Conservation (phyloP, 2,329 filamentous ascomycete species). For the Phoma sp. region DNA sequence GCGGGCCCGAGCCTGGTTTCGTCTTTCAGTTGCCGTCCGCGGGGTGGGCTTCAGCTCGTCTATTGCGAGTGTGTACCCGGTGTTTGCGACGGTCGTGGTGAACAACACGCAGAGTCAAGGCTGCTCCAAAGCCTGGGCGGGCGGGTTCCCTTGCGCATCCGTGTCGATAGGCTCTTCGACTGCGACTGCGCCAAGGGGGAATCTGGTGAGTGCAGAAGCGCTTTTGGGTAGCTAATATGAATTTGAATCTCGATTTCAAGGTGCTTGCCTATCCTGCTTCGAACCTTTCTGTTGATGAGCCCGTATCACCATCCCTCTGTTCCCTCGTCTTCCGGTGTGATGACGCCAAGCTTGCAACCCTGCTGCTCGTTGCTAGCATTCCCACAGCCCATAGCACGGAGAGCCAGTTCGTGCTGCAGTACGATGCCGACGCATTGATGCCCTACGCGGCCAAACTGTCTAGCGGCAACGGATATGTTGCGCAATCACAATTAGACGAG, state of each 20-base stretch:
- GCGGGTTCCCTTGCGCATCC: constrained; percentile 17
- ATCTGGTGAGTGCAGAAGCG: constrained; percentile 8
- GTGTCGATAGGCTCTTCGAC: background rate
- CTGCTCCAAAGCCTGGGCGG: constrained; percentile 23
- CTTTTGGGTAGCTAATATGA: constrained; percentile 19
- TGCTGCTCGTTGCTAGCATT: constrained; percentile 9
- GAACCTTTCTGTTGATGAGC: background rate
- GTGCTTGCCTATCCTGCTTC: constrained; percentile 18
- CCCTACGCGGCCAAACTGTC: background rate
- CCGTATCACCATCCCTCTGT: constrained; percentile 13
- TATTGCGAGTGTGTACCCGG: constrained; percentile 17
- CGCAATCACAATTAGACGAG: constrained; percentile 8
- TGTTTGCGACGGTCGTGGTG: constrained; percentile 15
- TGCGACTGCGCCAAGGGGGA: constrained; percentile 11
- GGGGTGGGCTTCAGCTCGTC: constrained; percentile 16
- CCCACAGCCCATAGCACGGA: constrained; percentile 7
- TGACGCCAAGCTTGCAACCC: constrained; percentile 12
- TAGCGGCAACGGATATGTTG: background rate
- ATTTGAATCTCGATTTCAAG: constrained; percentile 12
- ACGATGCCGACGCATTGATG: constrained; percentile 12
- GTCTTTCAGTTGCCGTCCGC: constrained; percentile 17
- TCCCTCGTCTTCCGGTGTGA: constrained; percentile 19
- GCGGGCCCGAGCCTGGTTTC: constrained; percentile 1
- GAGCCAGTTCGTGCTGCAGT: constrained; percentile 13
- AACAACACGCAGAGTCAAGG: constrained; percentile 16